These are phyloP conservation scores for Hortaea werneckii DNA, from an alignment of 2,329 filamentous ascomycete species.

Conservation along the genomic window DNA sequence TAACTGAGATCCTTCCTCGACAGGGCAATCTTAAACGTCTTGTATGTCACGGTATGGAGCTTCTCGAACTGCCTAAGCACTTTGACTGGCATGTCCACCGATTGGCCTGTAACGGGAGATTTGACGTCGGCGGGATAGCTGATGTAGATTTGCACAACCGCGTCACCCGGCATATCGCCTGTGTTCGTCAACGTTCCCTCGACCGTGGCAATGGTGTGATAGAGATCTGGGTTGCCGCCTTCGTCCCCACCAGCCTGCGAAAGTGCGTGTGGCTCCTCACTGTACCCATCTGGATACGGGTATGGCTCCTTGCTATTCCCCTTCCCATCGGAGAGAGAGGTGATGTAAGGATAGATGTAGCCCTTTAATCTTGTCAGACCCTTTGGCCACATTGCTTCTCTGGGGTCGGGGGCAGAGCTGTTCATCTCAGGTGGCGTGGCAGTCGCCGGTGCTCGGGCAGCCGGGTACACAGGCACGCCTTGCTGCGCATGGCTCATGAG, in stretches of 20 bases:
- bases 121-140: conserved; percentile 13
- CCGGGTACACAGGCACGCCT: conserved; percentile 26
- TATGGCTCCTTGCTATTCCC: too few species aligned
- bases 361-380: conserved; percentile 53
- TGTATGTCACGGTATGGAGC: conserved; percentile 17
- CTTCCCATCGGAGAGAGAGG: too few species aligned
- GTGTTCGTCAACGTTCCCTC: conserved; percentile 50
- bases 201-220: conserved; percentile 43
- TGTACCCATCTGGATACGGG: too few species aligned
- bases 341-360: conserved; percentile 65
- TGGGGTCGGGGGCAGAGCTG: conserved; percentile 43
- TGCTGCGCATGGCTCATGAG: conserved; percentile 22
- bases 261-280: conserved; percentile 33
- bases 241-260: conserved; percentile 61
- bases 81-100: conserved; percentile 42
- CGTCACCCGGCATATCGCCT: conserved; percentile 35
- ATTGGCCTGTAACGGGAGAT: not conserved
- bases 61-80: conserved; percentile 38
- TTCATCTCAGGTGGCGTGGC: conserved; percentile 47
- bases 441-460: conserved; percentile 25
- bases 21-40: conserved; percentile 18
- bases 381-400: conserved; percentile 51
- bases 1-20: conserved; percentile 26
- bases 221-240: conserved; percentile 60
- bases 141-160: conserved; percentile 50